phyloP scores from a whole-genome alignment of 1,139 yeast genomes.

The Debaryomyces singareniensis region DNA sequence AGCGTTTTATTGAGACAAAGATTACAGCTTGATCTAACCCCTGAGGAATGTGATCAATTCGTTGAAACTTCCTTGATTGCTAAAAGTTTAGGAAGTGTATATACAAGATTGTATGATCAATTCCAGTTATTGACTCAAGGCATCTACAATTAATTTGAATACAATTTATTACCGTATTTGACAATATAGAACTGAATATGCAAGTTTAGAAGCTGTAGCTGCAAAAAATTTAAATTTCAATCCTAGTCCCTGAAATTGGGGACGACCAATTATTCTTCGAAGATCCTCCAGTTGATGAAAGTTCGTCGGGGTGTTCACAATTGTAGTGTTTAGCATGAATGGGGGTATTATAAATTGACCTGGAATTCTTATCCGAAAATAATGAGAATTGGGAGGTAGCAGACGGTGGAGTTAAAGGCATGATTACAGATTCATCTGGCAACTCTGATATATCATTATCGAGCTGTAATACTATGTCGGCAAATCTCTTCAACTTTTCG shows the following conservation, averaged over 20 bases:
- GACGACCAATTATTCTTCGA: slow-evolving; percentile 7
- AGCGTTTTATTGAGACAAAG: slow-evolving; percentile 73
- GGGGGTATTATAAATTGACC: slow-evolving; percentile 25
- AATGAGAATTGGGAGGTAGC: slow-evolving; percentile 37
- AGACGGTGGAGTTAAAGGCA: slow-evolving; percentile 38
- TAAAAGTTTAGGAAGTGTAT: slow-evolving; percentile 81
- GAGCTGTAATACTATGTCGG: slow-evolving; percentile 24
- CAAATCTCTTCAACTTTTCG: slow-evolving; percentile 14
- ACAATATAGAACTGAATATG: slow-evolving; percentile 5
- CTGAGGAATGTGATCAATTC: slow-evolving; percentile 66
- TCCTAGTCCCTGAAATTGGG: slow-evolving; percentile 5
- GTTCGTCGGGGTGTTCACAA: slow-evolving; percentile 6
- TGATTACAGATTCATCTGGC: slow-evolving; percentile 6
- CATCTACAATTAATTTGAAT: slow-evolving; percentile 51
- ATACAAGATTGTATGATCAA: slow-evolving; percentile 89
- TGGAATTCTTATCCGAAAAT: slow-evolving; percentile 25
- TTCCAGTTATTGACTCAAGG: slow-evolving; percentile 94
- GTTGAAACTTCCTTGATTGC: slow-evolving; percentile 71
- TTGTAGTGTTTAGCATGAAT: slow-evolving; percentile 10
- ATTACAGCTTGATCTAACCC: slow-evolving; percentile 68
- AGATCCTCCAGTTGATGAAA: slow-evolving; percentile 7
- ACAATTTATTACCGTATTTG: slow-evolving; percentile 2
- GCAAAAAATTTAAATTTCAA: slow-evolving; percentile 1
- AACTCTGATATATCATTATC: slow-evolving; percentile 10
- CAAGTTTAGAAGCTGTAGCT: slow-evolving; percentile 3